These are phyloP conservation scores for Peribolospora baueri DNA, from an alignment of 768 basidiomycete genomes.

Conservation along the genomic window DNA sequence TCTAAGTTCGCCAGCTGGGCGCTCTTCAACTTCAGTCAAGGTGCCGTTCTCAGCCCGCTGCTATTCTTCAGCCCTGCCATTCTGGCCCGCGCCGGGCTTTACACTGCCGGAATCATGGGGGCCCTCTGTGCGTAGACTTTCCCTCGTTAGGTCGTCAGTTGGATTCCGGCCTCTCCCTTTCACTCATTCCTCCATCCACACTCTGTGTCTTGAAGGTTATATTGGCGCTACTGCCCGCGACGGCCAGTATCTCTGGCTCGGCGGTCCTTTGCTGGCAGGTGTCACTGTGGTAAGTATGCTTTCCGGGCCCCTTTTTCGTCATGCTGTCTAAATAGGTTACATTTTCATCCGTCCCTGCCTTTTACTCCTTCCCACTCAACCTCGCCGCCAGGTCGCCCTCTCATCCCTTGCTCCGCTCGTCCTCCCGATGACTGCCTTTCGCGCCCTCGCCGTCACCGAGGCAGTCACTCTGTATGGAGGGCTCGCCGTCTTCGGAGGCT, in stretches of 20 bases:
- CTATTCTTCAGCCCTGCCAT: conserved; percentile 71
- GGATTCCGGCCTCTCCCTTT: too few relatives aligned
- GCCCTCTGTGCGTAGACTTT: too few relatives aligned
- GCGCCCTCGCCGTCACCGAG: conserved; percentile 51
- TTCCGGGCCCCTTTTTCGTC: neutral
- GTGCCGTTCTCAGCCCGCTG: conserved; percentile 62
- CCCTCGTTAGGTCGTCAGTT: too few relatives aligned
- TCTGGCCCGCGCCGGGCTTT: conserved; percentile 62
- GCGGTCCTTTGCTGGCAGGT: conserved; percentile 65
- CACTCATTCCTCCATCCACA: too few relatives aligned
- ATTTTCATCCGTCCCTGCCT: neutral
- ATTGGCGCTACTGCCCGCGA: conserved; percentile 68
- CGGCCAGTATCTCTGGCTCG: conserved; percentile 68
- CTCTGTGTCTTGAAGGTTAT: conserved; percentile 21
- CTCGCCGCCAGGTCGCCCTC: conserved; percentile 31
- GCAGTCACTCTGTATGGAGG: conserved; percentile 64
- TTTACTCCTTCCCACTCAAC: conserved; percentile 8
- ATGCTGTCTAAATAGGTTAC: neutral
- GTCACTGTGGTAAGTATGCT: conserved; percentile 25
- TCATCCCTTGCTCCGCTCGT: conserved; percentile 55
- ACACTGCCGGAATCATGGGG: conserved; percentile 36
- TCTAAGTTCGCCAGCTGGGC: conserved; percentile 1
- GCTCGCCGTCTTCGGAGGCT: conserved; percentile 62
- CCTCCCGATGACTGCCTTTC: conserved; percentile 48
- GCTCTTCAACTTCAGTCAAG: conserved; percentile 56